These are phyloP conservation scores for Krasilnikovozyma curviuscula DNA, from an alignment of 768 basidiomycete species.

Conservation along the genomic window DNA sequence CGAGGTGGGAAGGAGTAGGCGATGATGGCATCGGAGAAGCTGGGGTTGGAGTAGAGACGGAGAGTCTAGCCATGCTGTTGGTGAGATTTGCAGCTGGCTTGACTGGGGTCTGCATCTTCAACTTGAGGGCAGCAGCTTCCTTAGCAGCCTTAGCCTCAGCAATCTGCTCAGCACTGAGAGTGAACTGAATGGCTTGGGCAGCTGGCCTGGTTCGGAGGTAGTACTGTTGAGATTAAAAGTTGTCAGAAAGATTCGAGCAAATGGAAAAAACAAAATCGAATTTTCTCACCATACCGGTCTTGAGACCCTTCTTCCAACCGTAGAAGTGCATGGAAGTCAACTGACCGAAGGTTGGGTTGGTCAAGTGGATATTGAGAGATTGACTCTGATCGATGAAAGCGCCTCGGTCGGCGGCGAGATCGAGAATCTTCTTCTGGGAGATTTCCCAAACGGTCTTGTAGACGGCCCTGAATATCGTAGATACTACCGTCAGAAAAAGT, in stretches of 20 bases:
- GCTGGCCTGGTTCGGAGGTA: conserved; percentile 89
- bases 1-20: background rate
- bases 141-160: conserved; percentile 30
- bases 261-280: background rate
- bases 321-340: conserved; percentile 95
- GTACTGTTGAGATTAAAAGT: no score
- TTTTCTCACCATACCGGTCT: conserved; percentile 65
- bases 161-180: conserved; percentile 63
- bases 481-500: conserved; percentile 38
- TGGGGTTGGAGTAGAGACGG: conserved; percentile 12
- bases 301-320: conserved; percentile 98
- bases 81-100: conserved; percentile 16
- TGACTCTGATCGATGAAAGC: conserved; percentile 96
- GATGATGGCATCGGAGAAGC: conserved; percentile 6
- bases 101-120: conserved; percentile 15
- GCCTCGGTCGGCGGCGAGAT: conserved; percentile 95
- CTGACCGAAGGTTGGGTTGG: conserved; percentile 73
- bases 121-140: conserved; percentile 1
- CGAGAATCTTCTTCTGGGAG: conserved; percentile 91
- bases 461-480: conserved; percentile 81
- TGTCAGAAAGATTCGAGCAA: background rate
- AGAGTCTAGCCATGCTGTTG: conserved; percentile 16
- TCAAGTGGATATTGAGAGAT: conserved; percentile 79
- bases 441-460: conserved; percentile 99
- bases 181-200: conserved; percentile 93